A percentile compares a stretch with the other conserved stretches of the same genome.
Evolutionary conservation across 1,284 basidiomycete genomes (phyloP).

Genomic region (Inonotus obliquus): DNA sequence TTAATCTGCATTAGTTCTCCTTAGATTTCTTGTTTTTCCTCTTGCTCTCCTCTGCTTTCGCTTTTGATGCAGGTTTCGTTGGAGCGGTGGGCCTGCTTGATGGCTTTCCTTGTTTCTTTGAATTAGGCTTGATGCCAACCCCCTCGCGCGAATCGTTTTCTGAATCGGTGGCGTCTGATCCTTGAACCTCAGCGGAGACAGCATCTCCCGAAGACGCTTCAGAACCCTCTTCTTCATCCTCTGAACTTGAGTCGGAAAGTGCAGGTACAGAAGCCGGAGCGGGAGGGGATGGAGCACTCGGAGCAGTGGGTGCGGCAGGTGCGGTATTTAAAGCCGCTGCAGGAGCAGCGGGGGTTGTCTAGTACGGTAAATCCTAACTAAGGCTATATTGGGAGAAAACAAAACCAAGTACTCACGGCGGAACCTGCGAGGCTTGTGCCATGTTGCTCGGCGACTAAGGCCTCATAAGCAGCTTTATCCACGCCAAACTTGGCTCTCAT

Average conservation of each 20-base stretch:
- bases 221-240: constrained; percentile 13
- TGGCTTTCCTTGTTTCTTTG: not conserved
- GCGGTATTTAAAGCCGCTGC: not conserved
- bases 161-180: not conserved
- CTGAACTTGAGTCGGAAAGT: not conserved
- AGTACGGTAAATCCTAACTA: not conserved
- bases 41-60: constrained; percentile 4
- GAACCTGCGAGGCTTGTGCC: not conserved
- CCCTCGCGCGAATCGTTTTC: not conserved
- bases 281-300: not conserved
- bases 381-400: not conserved
- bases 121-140: not conserved
- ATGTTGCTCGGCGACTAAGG: constrained; percentile 2
- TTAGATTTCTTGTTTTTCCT: constrained; percentile 10
- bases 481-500: constrained; percentile 34
- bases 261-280: not conserved
- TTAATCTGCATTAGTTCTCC: not conserved
- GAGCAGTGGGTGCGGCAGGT: not conserved
- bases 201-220: constrained; percentile 8
- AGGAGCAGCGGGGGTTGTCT: not conserved
- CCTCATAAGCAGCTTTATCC: constrained; percentile 31
- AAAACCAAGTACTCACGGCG: not conserved
- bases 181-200: not conserved
- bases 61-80: not conserved
- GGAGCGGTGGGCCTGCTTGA: not conserved